Evolutionary conservation across 192 early-diverging fungal species (phyloP), one percentile per base, ranked within the genome.

Genomic region (Backusella tarrabulga): DNA sequence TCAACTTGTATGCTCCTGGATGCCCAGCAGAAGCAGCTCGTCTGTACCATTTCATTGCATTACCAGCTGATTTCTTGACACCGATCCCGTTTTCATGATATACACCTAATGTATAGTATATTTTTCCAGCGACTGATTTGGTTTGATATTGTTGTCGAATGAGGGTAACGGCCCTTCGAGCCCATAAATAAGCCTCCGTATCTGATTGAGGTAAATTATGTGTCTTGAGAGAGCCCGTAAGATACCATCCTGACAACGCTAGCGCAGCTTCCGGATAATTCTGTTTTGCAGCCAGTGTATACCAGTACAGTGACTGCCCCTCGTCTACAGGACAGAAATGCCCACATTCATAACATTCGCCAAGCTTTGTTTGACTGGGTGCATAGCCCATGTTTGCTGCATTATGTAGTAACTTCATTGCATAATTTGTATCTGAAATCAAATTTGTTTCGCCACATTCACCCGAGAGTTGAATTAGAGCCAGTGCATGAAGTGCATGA

Each of bases 1-100:
- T 29, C 26, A 63, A 4, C 56, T 14, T 63, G 56, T 29, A 63
- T 29, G 88, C 88, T 36, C 85, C 79, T 75, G 79, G 78, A 74
- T 90, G 87, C 17, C 88, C 88, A 34, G 83, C 77, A n/a, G 79
- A 85, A 1, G 92, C 87, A 0, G 93, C 92, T 52, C 86, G 84
- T 76, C 87, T 87, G 70, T 90, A 90, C 88, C 88, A 90, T 38
- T 77, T 76, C 73, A 83, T 81, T 14, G 89, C 87, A 15, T 42
- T 67, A n/a, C 67, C 66, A 29, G 34, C 5, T 17, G 74, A 75
- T 34, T 36, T 40, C 3, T 73, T 77, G 40, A 81, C 71, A 26
- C 89, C 89, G 74, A 90, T 89, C 26, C 89, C 89, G 40, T 85
- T 81, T 67, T 90, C 89, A 29, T 82, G 81, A 74, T 87, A 90